Evolutionary conservation across 192 early-diverging fungal species (phyloP).

Genomic region (Umbelopsis sp.): DNA sequence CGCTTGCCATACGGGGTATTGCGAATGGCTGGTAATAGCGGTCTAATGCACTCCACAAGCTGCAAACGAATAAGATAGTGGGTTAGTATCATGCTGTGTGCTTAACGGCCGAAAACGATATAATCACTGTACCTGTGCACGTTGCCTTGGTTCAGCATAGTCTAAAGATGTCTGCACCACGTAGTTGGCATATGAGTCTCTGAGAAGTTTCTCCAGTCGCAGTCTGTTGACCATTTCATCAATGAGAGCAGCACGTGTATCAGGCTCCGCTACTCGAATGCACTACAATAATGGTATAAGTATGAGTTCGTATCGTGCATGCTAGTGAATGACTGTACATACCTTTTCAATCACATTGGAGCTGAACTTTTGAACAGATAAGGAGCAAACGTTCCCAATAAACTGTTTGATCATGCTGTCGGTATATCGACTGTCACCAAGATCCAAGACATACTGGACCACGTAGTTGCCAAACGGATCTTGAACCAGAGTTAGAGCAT

Average conservation of each 20-base stretch:
- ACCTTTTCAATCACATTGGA: slow-evolving; percentile 94
- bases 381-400: slow-evolving; percentile 67
- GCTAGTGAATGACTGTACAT: neutral
- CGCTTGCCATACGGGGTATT: slow-evolving; percentile 86
- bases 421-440: slow-evolving; percentile 64
- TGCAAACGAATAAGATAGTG: slow-evolving; percentile 1
- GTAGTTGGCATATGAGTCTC: slow-evolving; percentile 91
- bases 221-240: slow-evolving; percentile 75
- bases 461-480: slow-evolving; percentile 95
- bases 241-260: slow-evolving; percentile 71
- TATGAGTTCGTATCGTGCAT: neutral
- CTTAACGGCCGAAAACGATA: neutral
- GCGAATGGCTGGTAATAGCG: slow-evolving; percentile 73
- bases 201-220: slow-evolving; percentile 73
- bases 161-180: slow-evolving; percentile 90
- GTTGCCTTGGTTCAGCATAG: slow-evolving; percentile 72
- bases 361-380: slow-evolving; percentile 90
- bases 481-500: slow-evolving; percentile 78
- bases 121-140: slow-evolving; percentile 46
- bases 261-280: slow-evolving; percentile 73
- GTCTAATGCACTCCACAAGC: slow-evolving; percentile 76
- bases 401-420: slow-evolving; percentile 74
- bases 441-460: slow-evolving; percentile 88
- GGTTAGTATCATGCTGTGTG: neutral
- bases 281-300: slow-evolving; percentile 63